Conservation (phyloP, 2,329 filamentous ascomycete species). For the Emericellopsis cladophorae region DNA sequence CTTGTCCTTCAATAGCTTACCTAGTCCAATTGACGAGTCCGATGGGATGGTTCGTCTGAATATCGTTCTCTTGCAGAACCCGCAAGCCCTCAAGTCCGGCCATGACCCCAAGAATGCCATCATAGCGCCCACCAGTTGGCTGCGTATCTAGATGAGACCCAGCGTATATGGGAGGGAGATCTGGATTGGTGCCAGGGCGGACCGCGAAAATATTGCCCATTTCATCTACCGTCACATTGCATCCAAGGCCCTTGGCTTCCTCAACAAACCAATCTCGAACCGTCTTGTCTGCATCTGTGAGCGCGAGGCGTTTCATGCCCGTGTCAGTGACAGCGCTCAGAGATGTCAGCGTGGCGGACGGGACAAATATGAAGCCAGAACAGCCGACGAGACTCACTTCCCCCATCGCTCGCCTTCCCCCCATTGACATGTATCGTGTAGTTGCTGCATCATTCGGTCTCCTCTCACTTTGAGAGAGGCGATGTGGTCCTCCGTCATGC, state of each 20-base stretch:
- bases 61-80: conserved; percentile 51
- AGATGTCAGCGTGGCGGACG: background rate
- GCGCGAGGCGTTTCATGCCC: conserved; percentile 63
- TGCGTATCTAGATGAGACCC: conserved; percentile 60
- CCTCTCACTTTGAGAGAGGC: no score
- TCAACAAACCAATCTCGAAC: conserved; percentile 66
- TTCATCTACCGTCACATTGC: conserved; percentile 53
- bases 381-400: conserved; percentile 9
- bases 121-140: conserved; percentile 54
- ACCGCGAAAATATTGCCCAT: conserved; percentile 78
- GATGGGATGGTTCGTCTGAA: conserved; percentile 58
- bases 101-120: conserved; percentile 64
- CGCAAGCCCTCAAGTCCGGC: conserved; percentile 63
- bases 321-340: conserved; percentile 34
- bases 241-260: conserved; percentile 50
- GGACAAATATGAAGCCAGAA: background rate
- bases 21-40: conserved; percentile 74
- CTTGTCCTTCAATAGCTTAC: conserved; percentile 16
- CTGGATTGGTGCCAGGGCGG: conserved; percentile 34
- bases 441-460: conserved; percentile 8
- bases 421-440: conserved; percentile 9
- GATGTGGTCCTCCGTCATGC: no score
- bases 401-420: conserved; percentile 10
- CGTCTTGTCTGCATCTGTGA: conserved; percentile 59
- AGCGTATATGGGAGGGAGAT: conserved; percentile 46